Percentiles rank a stretch among this genome's conserved stretches.
Evolutionary conservation across 176 grass and related monocot species (phyloP).

Genomic region (Oryza nivara): DNA sequence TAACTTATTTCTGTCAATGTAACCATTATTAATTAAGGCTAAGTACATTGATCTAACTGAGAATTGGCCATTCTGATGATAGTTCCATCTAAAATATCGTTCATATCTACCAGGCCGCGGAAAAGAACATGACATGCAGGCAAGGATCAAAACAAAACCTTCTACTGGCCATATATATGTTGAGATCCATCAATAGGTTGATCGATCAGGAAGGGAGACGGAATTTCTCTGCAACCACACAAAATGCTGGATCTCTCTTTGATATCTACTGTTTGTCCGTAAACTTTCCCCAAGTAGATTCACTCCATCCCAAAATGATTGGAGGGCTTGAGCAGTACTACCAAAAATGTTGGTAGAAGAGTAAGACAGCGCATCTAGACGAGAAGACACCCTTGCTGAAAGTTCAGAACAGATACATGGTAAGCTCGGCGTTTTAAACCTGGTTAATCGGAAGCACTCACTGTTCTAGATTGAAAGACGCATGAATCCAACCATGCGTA

Average conservation of each 20-base stretch:
- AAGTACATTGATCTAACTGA: too few relatives aligned
- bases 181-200: constrained; percentile 9
- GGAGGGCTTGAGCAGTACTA: background rate
- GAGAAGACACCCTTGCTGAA: background rate
- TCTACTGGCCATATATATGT: background rate
- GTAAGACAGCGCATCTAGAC: constrained; percentile 23
- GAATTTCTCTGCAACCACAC: background rate
- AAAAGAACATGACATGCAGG: background rate
- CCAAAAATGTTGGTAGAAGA: constrained; percentile 11
- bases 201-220: background rate
- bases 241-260: background rate
- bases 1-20: too few relatives aligned
- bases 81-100: background rate
- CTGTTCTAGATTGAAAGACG: background rate
- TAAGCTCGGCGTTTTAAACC: background rate
- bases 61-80: too few relatives aligned
- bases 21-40: too few relatives aligned
- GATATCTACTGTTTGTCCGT: background rate
- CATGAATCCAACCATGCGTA: background rate
- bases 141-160: constrained; percentile 30
- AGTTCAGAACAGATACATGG: background rate
- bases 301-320: background rate
- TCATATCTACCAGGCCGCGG: constrained; percentile 31
- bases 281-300: constrained; percentile 9
- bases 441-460: background rate